phyloP scores from a whole-genome alignment of 768 basidiomycete genomes.

The Psilocybe cubensis region DNA sequence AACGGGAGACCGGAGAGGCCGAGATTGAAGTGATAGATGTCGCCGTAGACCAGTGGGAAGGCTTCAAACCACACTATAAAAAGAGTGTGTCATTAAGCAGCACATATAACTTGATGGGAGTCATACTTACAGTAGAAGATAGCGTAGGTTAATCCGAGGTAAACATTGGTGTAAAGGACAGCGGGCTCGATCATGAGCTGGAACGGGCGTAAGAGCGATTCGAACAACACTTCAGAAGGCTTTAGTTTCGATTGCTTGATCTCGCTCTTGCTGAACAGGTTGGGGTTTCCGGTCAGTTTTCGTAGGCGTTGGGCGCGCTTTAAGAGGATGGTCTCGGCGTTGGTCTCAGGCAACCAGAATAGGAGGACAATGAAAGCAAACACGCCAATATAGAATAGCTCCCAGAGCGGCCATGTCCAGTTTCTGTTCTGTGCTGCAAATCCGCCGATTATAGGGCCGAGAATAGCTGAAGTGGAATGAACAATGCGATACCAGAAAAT shows the following conservation, averaged over 20 bases:
- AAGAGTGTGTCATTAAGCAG: background rate
- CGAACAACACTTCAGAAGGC: background rate
- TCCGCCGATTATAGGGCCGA: background rate
- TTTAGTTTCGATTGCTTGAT: background rate
- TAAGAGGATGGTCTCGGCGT: background rate
- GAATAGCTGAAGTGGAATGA: background rate
- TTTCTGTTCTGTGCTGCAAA: background rate
- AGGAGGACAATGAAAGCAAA: background rate
- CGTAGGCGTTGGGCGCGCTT: background rate
- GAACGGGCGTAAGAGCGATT: background rate
- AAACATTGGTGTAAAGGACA: background rate
- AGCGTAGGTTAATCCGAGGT: background rate
- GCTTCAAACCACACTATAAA: background rate
- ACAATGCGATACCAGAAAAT: background rate
- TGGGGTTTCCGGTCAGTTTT: background rate
- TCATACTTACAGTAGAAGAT: background rate
- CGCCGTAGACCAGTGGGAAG: background rate
- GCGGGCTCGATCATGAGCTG: background rate
- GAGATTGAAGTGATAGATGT: slow-evolving; percentile 2
- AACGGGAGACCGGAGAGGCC: background rate
- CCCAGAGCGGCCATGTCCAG: background rate
- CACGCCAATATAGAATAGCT: background rate
- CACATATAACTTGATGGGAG: background rate
- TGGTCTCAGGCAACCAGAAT: background rate
- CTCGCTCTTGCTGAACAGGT: background rate